Base-by-base conservation (phyloP, 257 asterid genomes). In the Scutellaria galericulata region DNA sequence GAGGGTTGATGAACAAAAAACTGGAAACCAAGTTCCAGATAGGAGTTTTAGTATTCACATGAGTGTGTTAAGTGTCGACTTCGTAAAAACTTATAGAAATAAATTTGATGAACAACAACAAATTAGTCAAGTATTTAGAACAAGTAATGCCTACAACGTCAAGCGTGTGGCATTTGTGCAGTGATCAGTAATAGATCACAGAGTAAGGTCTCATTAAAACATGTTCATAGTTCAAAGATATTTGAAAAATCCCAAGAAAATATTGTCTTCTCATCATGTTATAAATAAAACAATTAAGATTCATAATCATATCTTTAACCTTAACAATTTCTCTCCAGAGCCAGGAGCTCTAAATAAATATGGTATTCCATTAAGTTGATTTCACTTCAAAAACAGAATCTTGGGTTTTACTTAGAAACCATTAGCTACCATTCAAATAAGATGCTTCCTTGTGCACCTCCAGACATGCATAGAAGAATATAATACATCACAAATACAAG, bases 391-490 rank as follows among this genome's bases (percentile, higher is more conserved):
- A 48, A 57, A 72, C 52, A 64, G 57, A 53, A 39, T 46, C 12
- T 45, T 8, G 6, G 13, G 24, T 10, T 45, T 40, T 64, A 41
- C 41, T 37, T 39, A 46, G 12, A 47, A 77, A 42, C 54, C 18
- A 72, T 58, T 41, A 44, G 31, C 2, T 13, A 60, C 50, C 5
- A 13, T 50, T 52, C 18, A 27, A 13, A 56, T 12, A 64, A 24
- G 48, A 64, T 64, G 77, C 48, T 64, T 73, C 55, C 58, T n/a
- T 24, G 48, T 24, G 68, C 68, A 74, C 71, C 46, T 24, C 51
- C 53, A 52, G 66, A 6, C 56, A 72, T 20, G 56, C 77, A 60
- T 61, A 61, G 62, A 31, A 53, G 57, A 58, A 64, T 37, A 62
- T 22, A 20, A 51, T 72, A 52, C 6, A 50, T 45, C 44, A 53